These are phyloP conservation scores for Teunomyces aglyptinius DNA, from an alignment of 805 yeast species.

Conservation along the genomic window DNA sequence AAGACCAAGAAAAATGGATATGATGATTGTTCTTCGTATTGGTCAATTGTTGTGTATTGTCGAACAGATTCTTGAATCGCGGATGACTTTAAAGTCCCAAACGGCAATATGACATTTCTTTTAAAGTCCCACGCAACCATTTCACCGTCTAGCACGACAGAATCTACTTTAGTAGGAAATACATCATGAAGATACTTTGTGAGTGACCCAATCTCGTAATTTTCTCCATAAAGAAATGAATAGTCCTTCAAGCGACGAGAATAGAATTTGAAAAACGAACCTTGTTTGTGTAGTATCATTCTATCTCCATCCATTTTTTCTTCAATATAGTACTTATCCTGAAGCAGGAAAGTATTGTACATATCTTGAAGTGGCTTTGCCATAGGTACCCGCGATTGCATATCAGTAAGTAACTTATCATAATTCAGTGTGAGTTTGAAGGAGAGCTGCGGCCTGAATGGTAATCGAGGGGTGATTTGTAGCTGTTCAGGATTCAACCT, in stretches of 20 bases:
- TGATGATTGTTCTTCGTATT: slow-evolving; percentile 30
- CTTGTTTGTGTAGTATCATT: slow-evolving; percentile 67
- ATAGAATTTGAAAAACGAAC: slow-evolving; percentile 51
- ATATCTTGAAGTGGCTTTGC: slow-evolving; percentile 15
- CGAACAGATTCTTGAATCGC: slow-evolving; percentile 54
- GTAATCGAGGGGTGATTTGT: slow-evolving; percentile 44
- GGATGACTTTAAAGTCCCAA: slow-evolving; percentile 73
- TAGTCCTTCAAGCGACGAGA: slow-evolving; percentile 74
- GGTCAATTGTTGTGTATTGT: slow-evolving; percentile 36
- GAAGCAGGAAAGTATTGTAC: slow-evolving; percentile 15
- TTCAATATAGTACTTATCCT: slow-evolving; percentile 60
- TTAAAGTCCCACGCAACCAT: slow-evolving; percentile 83
- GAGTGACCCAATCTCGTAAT: slow-evolving; percentile 49
- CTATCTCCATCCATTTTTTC: slow-evolving; percentile 96
- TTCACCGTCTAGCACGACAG: slow-evolving; percentile 78
- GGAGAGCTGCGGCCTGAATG: slow-evolving; percentile 79
- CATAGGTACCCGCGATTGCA: slow-evolving; percentile 33
- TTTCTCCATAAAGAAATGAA: slow-evolving; percentile 64
- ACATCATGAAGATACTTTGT: slow-evolving; percentile 48
- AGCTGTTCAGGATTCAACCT: slow-evolving; percentile 43
- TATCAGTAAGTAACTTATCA: slow-evolving; percentile 45
- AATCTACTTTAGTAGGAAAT: slow-evolving; percentile 36
- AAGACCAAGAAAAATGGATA: slow-evolving; percentile 64
- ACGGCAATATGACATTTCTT: slow-evolving; percentile 60
- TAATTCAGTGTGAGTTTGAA: slow-evolving; percentile 52